Conservation (phyloP, 2,329 filamentous ascomycete genomes). For the Trichophyton schoenleinii region DNA sequence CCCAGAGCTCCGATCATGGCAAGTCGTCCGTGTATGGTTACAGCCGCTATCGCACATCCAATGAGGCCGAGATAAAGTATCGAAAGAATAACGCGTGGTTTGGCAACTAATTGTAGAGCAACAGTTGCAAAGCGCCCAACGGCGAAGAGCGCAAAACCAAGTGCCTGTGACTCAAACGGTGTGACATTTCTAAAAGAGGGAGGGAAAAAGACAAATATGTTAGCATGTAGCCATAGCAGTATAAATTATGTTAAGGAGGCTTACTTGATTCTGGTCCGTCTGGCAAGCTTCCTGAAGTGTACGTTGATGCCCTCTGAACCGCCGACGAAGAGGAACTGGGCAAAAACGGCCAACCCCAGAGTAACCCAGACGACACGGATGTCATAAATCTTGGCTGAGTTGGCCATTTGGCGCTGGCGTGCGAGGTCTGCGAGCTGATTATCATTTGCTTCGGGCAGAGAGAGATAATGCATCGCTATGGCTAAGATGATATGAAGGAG, state of each 20-base stretch:
- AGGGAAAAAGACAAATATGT: constrained; percentile 7
- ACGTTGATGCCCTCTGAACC: constrained; percentile 46
- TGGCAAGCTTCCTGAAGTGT: constrained; percentile 36
- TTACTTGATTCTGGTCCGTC: constrained; percentile 24
- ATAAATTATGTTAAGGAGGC: not conserved
- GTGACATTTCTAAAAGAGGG: constrained; percentile 7
- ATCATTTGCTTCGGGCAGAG: constrained; percentile 50
- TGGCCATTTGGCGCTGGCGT: constrained; percentile 39
- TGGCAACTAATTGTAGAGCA: constrained; percentile 41
- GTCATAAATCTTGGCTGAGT: constrained; percentile 34
- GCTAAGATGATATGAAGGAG: constrained; percentile 48
- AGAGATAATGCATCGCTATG: constrained; percentile 48
- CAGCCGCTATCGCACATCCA: constrained; percentile 40
- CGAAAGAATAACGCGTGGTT: constrained; percentile 46
- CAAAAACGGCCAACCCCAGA: constrained; percentile 41
- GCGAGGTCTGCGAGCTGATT: constrained; percentile 45
- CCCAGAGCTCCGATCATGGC: constrained; percentile 40
- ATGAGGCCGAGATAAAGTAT: constrained; percentile 43
- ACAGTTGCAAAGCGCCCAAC: constrained; percentile 46
- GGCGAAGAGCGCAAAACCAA: constrained; percentile 48
- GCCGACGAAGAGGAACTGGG: constrained; percentile 49
- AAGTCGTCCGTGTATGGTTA: constrained; percentile 34
- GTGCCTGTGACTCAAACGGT: constrained; percentile 36
- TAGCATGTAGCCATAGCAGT: constrained; percentile 9
- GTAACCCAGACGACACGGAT: constrained; percentile 45